Base-by-base conservation (phyloP, 169 alveolate species). In the Plasmodium falciparum region DNA sequence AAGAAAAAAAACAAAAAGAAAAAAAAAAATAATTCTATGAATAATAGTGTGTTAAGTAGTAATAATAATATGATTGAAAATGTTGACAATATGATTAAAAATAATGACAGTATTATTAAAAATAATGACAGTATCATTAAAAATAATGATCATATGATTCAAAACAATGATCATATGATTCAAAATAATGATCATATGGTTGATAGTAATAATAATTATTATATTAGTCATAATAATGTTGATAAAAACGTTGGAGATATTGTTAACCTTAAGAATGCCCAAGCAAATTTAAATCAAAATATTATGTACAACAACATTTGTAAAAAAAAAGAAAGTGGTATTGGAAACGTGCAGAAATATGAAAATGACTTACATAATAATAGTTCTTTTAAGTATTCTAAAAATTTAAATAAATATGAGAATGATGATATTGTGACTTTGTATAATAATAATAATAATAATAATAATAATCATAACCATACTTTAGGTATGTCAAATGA, bases 1-100 rank as follows among this genome's bases (percentile, higher is more conserved):
- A 71, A 75, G 47, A 54, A 47, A 12, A 62, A 62, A 43, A 75
- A 62, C 2, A 75, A 62, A 56, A 63, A 24, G 33, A 65, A 65
- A 33, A 65, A 75, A 15, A 63, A 45, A 39, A 75, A 75, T 11
- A 54, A 33, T 20, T 22, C 5, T 13, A 26, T 20, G 8, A 33
- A 33, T 33, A 33, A 33, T 33, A 33, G 8, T 33, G 0, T 33
- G 8, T 3, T 33, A 0, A 17, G 22, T 29, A n/a, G 5, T 52
- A 5, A 52, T 3, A 52, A 52, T 52, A 52, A 13, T 52, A 8
- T 52, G 17, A 8, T 52, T 5, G 17, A 52, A 9, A 3, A 12
- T 52, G 11, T 2, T 50, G 2, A 12, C 12, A 50, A 50, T 12
- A 11, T 43, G 43, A 2, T 5, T 45, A 1, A 26, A 0, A 39